Evolutionary conservation across 176 grass and related monocot genomes (phyloP), one percentile per base, ranked within the genome.

Genomic region (Typha latifolia): DNA sequence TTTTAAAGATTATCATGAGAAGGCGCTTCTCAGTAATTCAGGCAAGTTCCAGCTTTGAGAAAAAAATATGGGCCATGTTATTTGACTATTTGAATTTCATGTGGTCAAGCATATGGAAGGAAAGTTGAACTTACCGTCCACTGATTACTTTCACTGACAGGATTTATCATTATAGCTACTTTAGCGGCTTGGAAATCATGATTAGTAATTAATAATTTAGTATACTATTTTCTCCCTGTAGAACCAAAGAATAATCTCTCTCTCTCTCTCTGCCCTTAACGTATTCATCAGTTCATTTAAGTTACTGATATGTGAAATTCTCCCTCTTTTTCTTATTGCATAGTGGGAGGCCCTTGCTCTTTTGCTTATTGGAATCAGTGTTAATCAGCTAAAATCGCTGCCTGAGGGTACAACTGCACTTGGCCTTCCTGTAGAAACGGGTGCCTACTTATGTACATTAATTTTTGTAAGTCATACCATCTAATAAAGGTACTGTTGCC

Each of bases 261-360:
- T 59, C 18, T 57, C n/a, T 57, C 13, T 56, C 51, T 55, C 51
- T 55, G 2, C 51, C 14, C 51, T 56, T 12, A 57, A 59, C 1
- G 49, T 48, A 70, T 53, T 64, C 62, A 43, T 50, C 53, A 48
- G 26, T 0, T 2, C 12, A 65, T 43, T 43, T 43, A 43, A 43
- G 48, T 47, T 47, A 47, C 74, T 37, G 32, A 63, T 43, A 49
- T 66, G 57, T 67, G 49, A 67, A 48, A 73, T 50, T 82, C 68
- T 67, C 20, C 51, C 24, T 52, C 13, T 61, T 79, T 61, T 75
- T 77, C 0, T 68, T 56, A 67, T 74, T 51, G 61, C 12, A 67
- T 82, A 96, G 92, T 96, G 88, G 92, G 92, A 96, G 67, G 92
- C 92, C 57, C 92, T 96, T 79, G 89, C 88, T 18, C 81, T 96